Evolutionary conservation across 169 alveolate species (phyloP), one percentile per base, ranked within the genome.

Genomic region (Cryptosporidium sp.): DNA sequence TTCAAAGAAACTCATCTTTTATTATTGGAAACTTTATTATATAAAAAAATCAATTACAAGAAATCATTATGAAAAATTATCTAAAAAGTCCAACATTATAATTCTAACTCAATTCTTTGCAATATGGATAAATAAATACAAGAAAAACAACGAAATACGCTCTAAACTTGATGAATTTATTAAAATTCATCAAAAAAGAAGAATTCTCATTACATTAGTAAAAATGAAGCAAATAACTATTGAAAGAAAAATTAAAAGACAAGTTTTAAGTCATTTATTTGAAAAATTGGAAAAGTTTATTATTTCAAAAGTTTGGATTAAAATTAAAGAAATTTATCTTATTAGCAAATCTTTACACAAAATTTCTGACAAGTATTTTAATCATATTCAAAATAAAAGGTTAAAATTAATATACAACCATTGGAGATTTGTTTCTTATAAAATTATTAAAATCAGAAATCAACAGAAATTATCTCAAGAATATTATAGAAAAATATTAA

Each of bases 311-410:
- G 69, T 26, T 2, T 80, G 87, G 87, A 59, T 26, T 29, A 29
- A 37, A 23, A 31, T 80, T 4, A 62, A 65, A 29, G 50, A 29
- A 1, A 14, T n/a, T 10, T 26, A 45, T 39, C 6, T 52, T 2
- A 55, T 73, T 23, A 23, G 55, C 1, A 51, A 58, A 29, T 61
- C 87, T 59, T 31, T 80, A 62, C 69, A 80, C n/a, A 62, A 29
- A 45, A 35, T 65, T 8, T 80, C 75, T 1, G 26, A 61, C 6
- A 67, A 80, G 3, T 80, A 80, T 61, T 0, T 12, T 8, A 8
- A 16, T 14, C 50, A 43, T 45, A 39, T 80, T 10, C 21, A 62
- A 12, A 41, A 62, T 37, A 59, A 65, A 41, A 59, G 51, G 18
- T 2, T 62, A 8, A 21, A 43, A 29, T 31, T 62, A 61, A 65